Evolutionary conservation across 345 rosid species (phyloP), one percentile per base, ranked within the genome.

Genomic region (Mangifera indica): DNA sequence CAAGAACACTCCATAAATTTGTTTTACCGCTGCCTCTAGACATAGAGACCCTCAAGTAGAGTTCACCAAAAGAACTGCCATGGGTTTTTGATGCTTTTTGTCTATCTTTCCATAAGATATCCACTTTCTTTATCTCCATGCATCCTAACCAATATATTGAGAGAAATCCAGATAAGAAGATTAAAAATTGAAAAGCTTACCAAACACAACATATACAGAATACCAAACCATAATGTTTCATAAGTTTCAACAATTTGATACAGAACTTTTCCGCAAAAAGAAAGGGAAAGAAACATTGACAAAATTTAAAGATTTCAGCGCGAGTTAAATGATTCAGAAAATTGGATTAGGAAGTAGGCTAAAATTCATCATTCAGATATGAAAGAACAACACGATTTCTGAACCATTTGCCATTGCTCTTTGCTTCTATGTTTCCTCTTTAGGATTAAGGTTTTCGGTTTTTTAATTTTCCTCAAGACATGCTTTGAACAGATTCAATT

Each of bases 111-210:
- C 99, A 95, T 62, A 95, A 70, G 21, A 95, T 83, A 65, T 87
- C 86, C 49, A 92, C 98, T 79, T 86, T 92, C 70, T 85, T 84
- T n/a, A 95, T 84, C 84, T 84, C 98, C 69, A 60, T 18, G 76
- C 78, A 87, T 60, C 99, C 99, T 95, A 76, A 72, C 72, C 49
- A 79, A 48, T 61, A 66, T n/a, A 29, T 29, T 63, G 54, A 13
- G 37, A 70, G 40, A 65, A 71, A 70, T 25, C 67, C 71, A 61
- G 79, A 63, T 63, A 74, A 14, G 25, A 57, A 26, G 40, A 64
- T 10, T 24, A 51, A 42, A 14, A 22, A 54, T 67, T 32, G 42
- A 22, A 46, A 54, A 67, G 61, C 29, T 37, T 67, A 32, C 29
- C 15, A 15, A 44, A 62, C 56, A 49, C 12, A 66, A 24, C 37